A percentile compares a stretch with the other conserved stretches of the same genome.
Evolutionary conservation across 176 grass and related monocot genomes (phyloP).

Genomic region (Avena atlantica): DNA sequence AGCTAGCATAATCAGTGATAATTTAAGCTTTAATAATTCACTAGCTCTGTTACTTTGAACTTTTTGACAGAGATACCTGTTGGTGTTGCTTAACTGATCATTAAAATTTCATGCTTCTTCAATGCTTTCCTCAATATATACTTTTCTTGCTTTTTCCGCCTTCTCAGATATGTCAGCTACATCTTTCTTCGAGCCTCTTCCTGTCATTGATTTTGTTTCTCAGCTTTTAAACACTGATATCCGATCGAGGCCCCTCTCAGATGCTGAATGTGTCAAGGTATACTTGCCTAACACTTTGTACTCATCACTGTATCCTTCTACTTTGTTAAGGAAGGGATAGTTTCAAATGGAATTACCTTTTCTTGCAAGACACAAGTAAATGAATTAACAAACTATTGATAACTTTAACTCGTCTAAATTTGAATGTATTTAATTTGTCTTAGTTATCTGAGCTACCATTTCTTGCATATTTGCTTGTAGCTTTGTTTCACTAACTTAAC

Average conservation of each 20-base stretch:
- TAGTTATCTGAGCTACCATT: neutral
- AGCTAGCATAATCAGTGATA: neutral
- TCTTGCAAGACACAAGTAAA: neutral
- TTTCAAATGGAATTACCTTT: slow-evolving; percentile 5
- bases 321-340: slow-evolving; percentile 14
- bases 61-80: neutral
- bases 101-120: neutral
- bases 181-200: slow-evolving; percentile 87
- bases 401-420: neutral
- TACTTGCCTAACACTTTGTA: slow-evolving; percentile 6
- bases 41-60: neutral
- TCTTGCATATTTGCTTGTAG: neutral
- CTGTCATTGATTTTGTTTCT: slow-evolving; percentile 72
- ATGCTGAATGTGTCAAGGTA: slow-evolving; percentile 94
- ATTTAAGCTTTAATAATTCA: neutral
- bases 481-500: neutral
- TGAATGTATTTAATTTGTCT: slow-evolving; percentile 19
- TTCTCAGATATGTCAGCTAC: slow-evolving; percentile 93
- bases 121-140: neutral
- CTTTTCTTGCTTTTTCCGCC: slow-evolving; percentile 8
- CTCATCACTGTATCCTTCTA: neutral
- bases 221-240: slow-evolving; percentile 77
- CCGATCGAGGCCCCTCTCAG: slow-evolving; percentile 62
- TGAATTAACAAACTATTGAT: neutral
- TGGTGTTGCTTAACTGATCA: neutral